Conservation (phyloP, 371 early-diverging fungal genomes). For the Umbelopsis sp. region DNA sequence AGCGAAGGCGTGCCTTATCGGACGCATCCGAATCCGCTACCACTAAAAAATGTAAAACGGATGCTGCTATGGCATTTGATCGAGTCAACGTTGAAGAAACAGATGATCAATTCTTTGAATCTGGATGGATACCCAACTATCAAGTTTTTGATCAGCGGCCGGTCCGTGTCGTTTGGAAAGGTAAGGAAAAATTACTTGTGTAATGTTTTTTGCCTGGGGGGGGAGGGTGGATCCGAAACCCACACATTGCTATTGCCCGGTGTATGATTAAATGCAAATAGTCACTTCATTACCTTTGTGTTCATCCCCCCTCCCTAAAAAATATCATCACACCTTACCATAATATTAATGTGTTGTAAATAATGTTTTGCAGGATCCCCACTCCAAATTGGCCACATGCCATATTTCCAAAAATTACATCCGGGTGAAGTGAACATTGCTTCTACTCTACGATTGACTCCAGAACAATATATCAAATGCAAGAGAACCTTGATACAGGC, state of each 20-base stretch:
- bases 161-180: constrained; percentile 33
- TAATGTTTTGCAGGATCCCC: constrained; percentile 43
- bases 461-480: constrained; percentile 68
- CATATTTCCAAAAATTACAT: constrained; percentile 56
- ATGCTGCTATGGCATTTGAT: constrained; percentile 31
- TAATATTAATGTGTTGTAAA: neutral
- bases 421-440: constrained; percentile 65
- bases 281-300: constrained; percentile 4
- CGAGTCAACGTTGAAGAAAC: constrained; percentile 22
- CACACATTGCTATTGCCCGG: neutral
- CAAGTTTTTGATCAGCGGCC: constrained; percentile 29
- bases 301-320: neutral
- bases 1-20: constrained; percentile 13
- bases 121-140: constrained; percentile 30
- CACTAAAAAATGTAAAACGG: constrained; percentile 26
- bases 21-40: constrained; percentile 18
- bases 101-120: constrained; percentile 27
- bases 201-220: constrained; percentile 11
- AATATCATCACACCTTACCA: neutral
- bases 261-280: neutral
- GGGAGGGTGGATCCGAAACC: neutral
- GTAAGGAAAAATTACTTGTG: constrained; percentile 20
- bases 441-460: constrained; percentile 69
- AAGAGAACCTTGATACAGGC: constrained; percentile 45
- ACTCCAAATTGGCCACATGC: constrained; percentile 46